Evolutionary conservation across 73 alveolate genomes (phyloP).

Genomic region (Stentor roeselii): DNA sequence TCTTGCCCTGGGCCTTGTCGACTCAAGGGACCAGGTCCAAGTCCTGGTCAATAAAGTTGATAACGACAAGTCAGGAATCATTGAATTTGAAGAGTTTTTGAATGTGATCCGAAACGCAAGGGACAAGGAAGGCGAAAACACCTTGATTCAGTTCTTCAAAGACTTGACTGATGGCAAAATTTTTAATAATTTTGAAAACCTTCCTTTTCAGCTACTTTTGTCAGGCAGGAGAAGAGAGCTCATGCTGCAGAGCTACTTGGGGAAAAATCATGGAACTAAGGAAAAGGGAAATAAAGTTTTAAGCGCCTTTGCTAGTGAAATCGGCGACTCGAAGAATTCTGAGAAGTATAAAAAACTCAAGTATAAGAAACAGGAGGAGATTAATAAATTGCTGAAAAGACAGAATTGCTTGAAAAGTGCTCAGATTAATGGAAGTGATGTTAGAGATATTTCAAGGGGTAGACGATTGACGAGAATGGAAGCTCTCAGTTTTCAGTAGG

Average conservation of each 20-base stretch:
- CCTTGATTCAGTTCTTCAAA: constrained; percentile 10
- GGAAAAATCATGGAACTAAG: not conserved
- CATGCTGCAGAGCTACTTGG: constrained; percentile 18
- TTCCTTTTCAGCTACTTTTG: constrained; percentile 25
- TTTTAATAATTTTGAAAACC: not conserved
- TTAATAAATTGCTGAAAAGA: not conserved
- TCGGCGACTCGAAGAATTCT: not conserved
- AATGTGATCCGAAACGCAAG: not conserved
- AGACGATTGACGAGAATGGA: not conserved
- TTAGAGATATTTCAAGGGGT: not conserved
- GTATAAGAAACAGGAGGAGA: not conserved
- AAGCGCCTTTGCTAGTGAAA: constrained; percentile 7
- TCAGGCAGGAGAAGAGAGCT: constrained; percentile 2
- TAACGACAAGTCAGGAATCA: constrained; percentile 14
- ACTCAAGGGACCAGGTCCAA: constrained; percentile 6
- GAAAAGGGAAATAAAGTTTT: constrained; percentile 26
- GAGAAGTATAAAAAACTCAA: not conserved
- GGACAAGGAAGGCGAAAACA: not conserved
- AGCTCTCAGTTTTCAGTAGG: not conserved
- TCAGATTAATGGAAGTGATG: not conserved
- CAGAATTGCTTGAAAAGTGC: not conserved
- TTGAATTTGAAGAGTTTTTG: constrained; percentile 28
- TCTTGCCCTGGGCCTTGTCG: constrained; percentile 29
- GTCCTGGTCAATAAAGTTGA: not conserved
- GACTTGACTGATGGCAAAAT: constrained; percentile 28